Evolutionary conservation across 2,329 filamentous ascomycete species (phyloP).

Genomic region (Monilinia fructigena): DNA sequence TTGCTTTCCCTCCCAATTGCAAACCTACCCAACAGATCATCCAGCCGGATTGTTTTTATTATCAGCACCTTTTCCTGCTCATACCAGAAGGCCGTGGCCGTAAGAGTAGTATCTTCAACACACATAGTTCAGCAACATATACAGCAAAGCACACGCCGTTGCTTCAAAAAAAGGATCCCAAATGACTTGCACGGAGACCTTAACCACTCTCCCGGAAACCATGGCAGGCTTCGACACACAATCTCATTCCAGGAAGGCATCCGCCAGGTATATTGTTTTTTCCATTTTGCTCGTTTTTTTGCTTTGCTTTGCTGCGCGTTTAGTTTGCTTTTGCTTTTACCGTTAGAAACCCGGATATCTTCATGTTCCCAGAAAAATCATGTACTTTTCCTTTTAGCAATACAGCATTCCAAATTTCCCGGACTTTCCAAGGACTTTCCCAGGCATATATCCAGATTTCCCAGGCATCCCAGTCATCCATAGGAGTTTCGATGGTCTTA

Average conservation of each 20-base stretch:
- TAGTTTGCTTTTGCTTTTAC: conserved; percentile 24
- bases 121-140: conserved; percentile 14
- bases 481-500: conserved; percentile 10
- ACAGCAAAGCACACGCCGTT: conserved; percentile 24
- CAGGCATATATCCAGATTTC: conserved; percentile 16
- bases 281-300: conserved; percentile 22
- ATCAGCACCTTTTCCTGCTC: conserved; percentile 24
- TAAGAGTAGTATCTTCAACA: conserved; percentile 25
- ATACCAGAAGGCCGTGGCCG: conserved; percentile 30
- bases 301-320: conserved; percentile 26
- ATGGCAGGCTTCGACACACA: conserved; percentile 38
- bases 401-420: conserved; percentile 24
- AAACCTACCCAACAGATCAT: conserved; percentile 23
- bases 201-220: conserved; percentile 37
- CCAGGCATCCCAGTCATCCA: conserved; percentile 9
- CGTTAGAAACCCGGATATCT: conserved; percentile 19
- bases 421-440: conserved; percentile 22
- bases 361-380: conserved; percentile 36
- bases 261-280: conserved; percentile 41
- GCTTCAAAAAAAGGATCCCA: conserved; percentile 27
- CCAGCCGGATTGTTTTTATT: conserved; percentile 22
- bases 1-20: conserved; percentile 22
- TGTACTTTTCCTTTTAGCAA: conserved; percentile 33
- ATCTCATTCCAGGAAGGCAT: conserved; percentile 36
- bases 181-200: conserved; percentile 40